Base-by-base conservation (phyloP, 768 basidiomycete species). In the Podaxis mareebaensis region DNA sequence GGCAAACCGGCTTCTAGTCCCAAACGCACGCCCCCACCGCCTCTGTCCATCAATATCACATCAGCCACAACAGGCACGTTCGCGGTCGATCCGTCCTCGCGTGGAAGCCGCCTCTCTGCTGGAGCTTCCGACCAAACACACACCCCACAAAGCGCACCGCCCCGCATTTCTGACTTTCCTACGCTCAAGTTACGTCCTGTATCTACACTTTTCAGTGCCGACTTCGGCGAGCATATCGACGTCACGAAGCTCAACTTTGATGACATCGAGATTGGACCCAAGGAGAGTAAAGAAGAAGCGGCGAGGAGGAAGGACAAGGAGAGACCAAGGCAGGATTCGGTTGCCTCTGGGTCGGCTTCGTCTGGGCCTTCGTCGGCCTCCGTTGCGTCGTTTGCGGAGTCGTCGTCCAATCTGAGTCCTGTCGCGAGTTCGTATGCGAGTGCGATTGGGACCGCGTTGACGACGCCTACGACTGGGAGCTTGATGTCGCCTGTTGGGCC, bases 191-290 rank as follows among this genome's bases (percentile, higher is more conserved):
- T 94, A 57, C 84, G 92, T 15, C 92, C 92, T 2, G 79, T 93
- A 17, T 93, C 92, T 22, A 85, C 87, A 1, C 77, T 88, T 48
- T 94, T 94, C 72, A 89, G 89, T 69, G 77, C 85, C 10, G 85
- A 90, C 28, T 90, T 93, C 68, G 78, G 81, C 8, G 81, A 82
- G 33, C 79, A 82, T 54, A 74, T 84, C 38, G 73, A 81, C 52
- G 15, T 40, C n/a, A 40, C 61, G 15, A 57, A 56, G 12, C 15
- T 63, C 22, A 51, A 26, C 46, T 40, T 51, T 36, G 54, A 52
- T 22, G 55, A 61, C 15, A 4, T 46, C 10, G 53, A 52, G 78
- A 36, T 66, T 58, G 58, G 67, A 64, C n/a, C 61, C 13, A 63
- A 56, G 12, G 54, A 55, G 4, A 56, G n/a, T 22, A n/a, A 6